Conservation (phyloP, 106 monocot species). For the Narthecium ossifragum region DNA sequence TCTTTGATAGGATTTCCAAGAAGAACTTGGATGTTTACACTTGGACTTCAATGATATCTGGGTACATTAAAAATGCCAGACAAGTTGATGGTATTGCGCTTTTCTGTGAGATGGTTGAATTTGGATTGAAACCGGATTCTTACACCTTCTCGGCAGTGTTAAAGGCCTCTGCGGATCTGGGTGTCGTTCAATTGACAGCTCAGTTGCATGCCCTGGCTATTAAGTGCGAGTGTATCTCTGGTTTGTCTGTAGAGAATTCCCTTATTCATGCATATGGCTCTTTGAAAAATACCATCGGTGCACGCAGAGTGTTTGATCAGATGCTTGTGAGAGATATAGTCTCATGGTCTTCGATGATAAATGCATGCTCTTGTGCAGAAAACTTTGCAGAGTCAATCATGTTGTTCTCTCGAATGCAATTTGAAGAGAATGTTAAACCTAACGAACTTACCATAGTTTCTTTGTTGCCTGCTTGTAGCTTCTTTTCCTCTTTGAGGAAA, state of each 20-base stretch:
- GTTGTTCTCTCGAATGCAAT: conserved; percentile 40
- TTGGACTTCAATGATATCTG: conserved; percentile 31
- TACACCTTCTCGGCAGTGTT: conserved; percentile 25
- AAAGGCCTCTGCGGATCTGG: conserved; percentile 26
- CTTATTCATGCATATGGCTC: conserved; percentile 43
- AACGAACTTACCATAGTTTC: conserved; percentile 45
- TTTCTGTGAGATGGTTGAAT: conserved; percentile 25
- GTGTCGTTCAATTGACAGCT: neutral
- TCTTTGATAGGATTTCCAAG: conserved; percentile 35
- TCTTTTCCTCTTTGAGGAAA: conserved; percentile 39
- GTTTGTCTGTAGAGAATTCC: conserved; percentile 36
- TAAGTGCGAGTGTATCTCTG: conserved; percentile 7
- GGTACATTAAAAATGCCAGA: conserved; percentile 10
- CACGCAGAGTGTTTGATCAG: conserved; percentile 21
- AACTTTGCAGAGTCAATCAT: conserved; percentile 20
- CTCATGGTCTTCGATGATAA: conserved; percentile 36
- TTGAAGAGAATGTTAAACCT: conserved; percentile 20
- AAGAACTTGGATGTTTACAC: conserved; percentile 14
- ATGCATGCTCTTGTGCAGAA: conserved; percentile 8
- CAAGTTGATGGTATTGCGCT: conserved; percentile 3
- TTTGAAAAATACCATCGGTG: conserved; percentile 6
- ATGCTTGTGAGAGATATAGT: conserved; percentile 27
- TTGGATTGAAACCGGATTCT: conserved; percentile 22
- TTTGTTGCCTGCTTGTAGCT: conserved; percentile 38
- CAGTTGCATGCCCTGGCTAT: conserved; percentile 29